Base-by-base conservation (phyloP, 768 basidiomycete species). In the Agrocybe praecox region DNA sequence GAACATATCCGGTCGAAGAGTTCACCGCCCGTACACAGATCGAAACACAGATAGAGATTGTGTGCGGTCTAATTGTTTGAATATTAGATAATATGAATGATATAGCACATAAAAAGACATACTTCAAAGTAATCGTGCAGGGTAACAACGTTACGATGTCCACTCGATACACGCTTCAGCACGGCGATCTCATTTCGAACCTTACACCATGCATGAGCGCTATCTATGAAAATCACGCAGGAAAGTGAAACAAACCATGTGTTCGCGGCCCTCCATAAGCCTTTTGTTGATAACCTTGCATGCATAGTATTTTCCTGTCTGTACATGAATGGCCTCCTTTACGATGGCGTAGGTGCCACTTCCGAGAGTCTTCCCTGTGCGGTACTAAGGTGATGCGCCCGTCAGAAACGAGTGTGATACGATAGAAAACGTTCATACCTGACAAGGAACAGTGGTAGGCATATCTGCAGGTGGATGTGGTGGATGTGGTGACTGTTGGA, bases 221-320 rank as follows among this genome's bases (percentile, higher is more conserved):
- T 17, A 52, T 52, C 55, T 56, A 53, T 61, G 43, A 29, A 22
- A 46, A 45, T 14, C 23, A 47, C 33, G 48, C 4, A 4, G 56
- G 53, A 58, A 43, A 34, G 54, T 48, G 7, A 26, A 34, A 68
- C 86, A 63, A 19, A 95, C 96, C 96, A 99, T 98, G 70, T 96
- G 88, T 75, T 98, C 96, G 61, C 96, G 81, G 5, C 96, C 96
- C 70, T 96, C 92, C 95, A 97, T 97, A 56, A 97, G 85, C 68
- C 96, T 94, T 83, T 98, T 98, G 86, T 96, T 98, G 76, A 98
- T 95, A 67, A 98, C 97, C 74, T 99, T 99, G 84, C 96, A 98
- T 19, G 96, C 97, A 79, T 90, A 98, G 76, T 96, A 96, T 72
- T 97, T 84, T 58, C 79, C 79, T 1, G 94, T 94, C 76, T 90